Evolutionary conservation across 164 flowering plant genomes (phyloP), one percentile per base, ranked within the genome.

Genomic region (Brasenia schreberi): DNA sequence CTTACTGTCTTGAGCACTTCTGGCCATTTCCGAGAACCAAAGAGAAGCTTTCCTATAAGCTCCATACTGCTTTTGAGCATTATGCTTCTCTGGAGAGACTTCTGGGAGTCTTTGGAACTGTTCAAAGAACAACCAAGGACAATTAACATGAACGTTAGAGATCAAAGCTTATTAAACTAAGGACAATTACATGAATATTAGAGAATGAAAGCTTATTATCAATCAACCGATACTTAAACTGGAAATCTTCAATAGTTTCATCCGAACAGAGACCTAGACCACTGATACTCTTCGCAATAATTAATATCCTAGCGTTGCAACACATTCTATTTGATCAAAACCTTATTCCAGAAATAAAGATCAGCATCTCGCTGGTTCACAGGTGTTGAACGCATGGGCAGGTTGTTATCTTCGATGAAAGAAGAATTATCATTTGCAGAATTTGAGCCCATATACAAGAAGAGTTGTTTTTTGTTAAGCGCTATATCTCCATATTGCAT

Each of bases 301-400:
- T 33, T 33, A 33, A 33, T 3, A 33, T 33, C 39, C 39, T 33
- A 33, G 39, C 2, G 3, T 33, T 33, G 39, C 56, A 49, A 9
- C 12, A 49, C 56, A 14, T 49, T 49, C 16, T 10, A 11, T 7
- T 52, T 6, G 19, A 66, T 39, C 65, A 70, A 23, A 23, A 90
- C 96, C 92, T 87, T 86, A 69, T 77, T 82, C 92, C 89, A 85
- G 74, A 88, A 88, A 74, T 90, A 88, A 67, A 87, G 68, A 61
- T 90, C 94, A 0, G 92, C 92, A 83, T 90, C 96, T 44, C 92
- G 83, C 71, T 90, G 96, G 74, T 87, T 90, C 64, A 82, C 84
- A 45, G 83, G 73, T 71, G 68, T 76, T 56, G 83, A 68, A 72
- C 73, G 68, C 59, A 74, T 56, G 45, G 66, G 77, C 75, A 85